Evolutionary conservation across 768 basidiomycete genomes (phyloP).

Genomic region (Fibroporia radiculosa): DNA sequence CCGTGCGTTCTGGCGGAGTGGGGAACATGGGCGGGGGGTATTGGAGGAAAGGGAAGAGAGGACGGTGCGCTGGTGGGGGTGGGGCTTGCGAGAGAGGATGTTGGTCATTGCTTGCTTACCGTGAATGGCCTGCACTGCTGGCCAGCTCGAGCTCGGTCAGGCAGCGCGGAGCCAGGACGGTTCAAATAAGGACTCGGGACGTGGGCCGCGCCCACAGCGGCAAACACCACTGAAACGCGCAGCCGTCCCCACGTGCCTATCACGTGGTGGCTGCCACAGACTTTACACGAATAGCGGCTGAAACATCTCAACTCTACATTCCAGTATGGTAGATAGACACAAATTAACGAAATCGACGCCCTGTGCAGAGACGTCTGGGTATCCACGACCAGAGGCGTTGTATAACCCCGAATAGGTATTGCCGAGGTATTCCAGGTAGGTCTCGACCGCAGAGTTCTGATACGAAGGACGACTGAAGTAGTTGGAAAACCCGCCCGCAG

Average conservation of each 20-base stretch:
- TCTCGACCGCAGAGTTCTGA: constrained; percentile 37
- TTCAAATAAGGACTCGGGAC: neutral
- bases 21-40: neutral
- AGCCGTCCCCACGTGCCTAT: neutral
- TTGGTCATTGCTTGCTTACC: neutral
- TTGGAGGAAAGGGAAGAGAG: neutral
- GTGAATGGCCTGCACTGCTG: neutral
- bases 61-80: neutral
- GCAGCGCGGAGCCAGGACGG: neutral
- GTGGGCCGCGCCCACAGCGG: neutral
- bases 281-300: constrained; percentile 24
- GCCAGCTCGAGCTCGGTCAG: neutral
- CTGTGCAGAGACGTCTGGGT: constrained; percentile 63
- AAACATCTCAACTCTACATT: constrained; percentile 22
- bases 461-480: constrained; percentile 48
- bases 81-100: neutral
- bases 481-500: constrained; percentile 69
- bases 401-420: constrained; percentile 49
- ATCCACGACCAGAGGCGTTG: constrained; percentile 37
- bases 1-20: neutral
- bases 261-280: constrained; percentile 17
- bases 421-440: constrained; percentile 38
- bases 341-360: constrained; percentile 34
- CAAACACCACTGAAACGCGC: neutral
- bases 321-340: constrained; percentile 24